Evolutionary conservation across 2,329 filamentous ascomycete genomes (phyloP), one percentile per base, ranked within the genome.

Genomic region (Pseudocercospora eumusae): DNA sequence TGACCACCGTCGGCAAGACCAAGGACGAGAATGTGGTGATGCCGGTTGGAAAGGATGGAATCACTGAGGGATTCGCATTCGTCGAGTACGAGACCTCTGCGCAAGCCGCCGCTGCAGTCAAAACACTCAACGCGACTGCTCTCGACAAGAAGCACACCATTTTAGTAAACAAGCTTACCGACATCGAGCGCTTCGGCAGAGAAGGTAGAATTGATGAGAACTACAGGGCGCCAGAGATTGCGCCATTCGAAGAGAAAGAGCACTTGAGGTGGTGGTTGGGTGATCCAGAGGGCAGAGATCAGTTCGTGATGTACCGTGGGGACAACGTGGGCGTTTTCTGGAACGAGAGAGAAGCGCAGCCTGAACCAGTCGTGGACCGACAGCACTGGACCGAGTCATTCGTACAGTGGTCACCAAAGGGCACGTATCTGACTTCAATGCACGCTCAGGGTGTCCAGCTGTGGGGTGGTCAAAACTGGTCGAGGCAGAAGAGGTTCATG

Each of bases 321-420:
- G 95, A 99, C 57, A 89, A 88, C 66, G 95, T 99, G 40, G 93
- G 92, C 63, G 90, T 99, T 5, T 96, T 90, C 83, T 99, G 93
- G 93, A 98, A 98, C 82, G 96, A 96, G 83, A 95, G 96, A 80
- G 93, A 90, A 79, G 93, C 97, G 64, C 79, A 84, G 21, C 92
- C 93, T 4, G 95, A 99, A 78, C 87, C 86, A 66, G 86, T 97
- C 40, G 91, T 99, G 61, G 93, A 98, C 74, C 89, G 95, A 69
- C 88, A 90, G 73, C 91, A 96, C 83, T 99, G 95, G 95, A 99
- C 95, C 64, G 95, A 99, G 79, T 91, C 91, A 40, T 99, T 99
- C 75, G 89, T 99, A 56, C 92, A 96, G 80, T 99, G 95, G 95
- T 98, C 95, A 60, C 95, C 95, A 47, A 87, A 91, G 69, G 95